Base-by-base conservation (phyloP, 768 basidiomycete species). In the Boletus sensibilis region DNA sequence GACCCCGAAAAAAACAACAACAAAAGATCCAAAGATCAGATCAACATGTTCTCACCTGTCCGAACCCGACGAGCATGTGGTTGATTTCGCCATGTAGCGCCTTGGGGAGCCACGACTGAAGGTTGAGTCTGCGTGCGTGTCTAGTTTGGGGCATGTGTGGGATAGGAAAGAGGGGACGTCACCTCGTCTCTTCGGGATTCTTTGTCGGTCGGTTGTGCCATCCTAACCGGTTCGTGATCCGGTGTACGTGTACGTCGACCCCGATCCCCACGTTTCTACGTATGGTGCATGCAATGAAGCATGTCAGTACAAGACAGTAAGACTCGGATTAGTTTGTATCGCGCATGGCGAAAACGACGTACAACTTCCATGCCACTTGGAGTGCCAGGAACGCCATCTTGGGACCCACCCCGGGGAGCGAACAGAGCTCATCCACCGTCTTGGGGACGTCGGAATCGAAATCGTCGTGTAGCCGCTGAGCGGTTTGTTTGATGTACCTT, bases 221-320 rank as follows among this genome's bases (percentile, higher is more conserved):
- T 39, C 90, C 86, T 2, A 99, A 72, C 16, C 94, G 79, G 63
- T 98, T 95, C 27, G 94, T 94, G 51, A 99, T 98, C 7, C 96
- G 79, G 63, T 98, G 94, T 8, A 98, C 94, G 69, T 99, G 96
- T 0, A 93, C 90, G 63, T 99, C 96, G 0, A 98, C 96, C 0
- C 95, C 96, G 34, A 98, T 96, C 1, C 96, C 96, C 25, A 81
- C 77, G 63, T 94, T 92, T 44, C 90, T 93, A 18, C 8, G 23
- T 20, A 16, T 8, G 11, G 46, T 50, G 21, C 16, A 29, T n/a
- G 37, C 8, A 16, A 29, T 9, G 34, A 37, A 35, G 21, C 31
- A 16, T 16, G n/a, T 7, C 35, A 25, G 21, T 13, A 10, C 23
- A n/a, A 27, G 6, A 11, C 35, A 16, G 23, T 48, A 27, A 46